Percentiles rank a stretch among this genome's conserved stretches.
Conservation (phyloP, 768 basidiomycete species). For the Piloderma croceum region DNA sequence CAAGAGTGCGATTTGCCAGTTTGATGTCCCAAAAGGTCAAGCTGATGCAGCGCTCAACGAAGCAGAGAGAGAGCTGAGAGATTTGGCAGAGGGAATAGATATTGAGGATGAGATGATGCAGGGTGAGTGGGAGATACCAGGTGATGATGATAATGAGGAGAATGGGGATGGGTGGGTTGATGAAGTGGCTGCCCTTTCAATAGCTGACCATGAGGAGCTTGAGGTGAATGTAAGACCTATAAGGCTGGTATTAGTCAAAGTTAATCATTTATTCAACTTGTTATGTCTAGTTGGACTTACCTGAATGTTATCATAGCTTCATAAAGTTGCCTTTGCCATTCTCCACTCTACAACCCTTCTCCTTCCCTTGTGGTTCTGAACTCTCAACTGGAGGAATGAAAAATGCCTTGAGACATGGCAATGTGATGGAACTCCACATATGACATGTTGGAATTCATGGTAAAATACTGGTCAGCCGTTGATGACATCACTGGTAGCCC, state of each 20-base stretch:
- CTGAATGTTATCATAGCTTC: slow-evolving; percentile 14
- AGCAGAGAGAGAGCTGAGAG: neutral
- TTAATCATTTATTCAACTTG: slow-evolving; percentile 8
- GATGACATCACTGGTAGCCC: slow-evolving; percentile 18
- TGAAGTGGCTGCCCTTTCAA: slow-evolving; percentile 7
- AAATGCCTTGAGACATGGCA: slow-evolving; percentile 19
- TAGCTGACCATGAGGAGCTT: slow-evolving; percentile 3
- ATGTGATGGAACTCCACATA: slow-evolving; percentile 24
- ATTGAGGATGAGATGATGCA: neutral
- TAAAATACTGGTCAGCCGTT: slow-evolving; percentile 17
- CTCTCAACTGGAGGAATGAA: neutral
- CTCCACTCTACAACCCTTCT: slow-evolving; percentile 16
- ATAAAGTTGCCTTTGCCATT: slow-evolving; percentile 12
- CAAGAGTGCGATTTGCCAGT: slow-evolving; percentile 15
- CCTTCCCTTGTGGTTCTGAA: slow-evolving; percentile 12
- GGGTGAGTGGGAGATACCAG: slow-evolving; percentile 1
- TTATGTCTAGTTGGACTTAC: slow-evolving; percentile 10
- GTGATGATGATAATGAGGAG: slow-evolving; percentile 6
- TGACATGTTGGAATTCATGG: slow-evolving; percentile 16
- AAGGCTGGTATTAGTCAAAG: slow-evolving; percentile 10
- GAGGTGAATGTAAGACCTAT: slow-evolving; percentile 7
- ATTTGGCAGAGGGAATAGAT: neutral
- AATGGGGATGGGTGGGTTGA: slow-evolving; percentile 13
- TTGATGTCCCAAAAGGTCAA: slow-evolving; percentile 24
- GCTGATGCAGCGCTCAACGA: slow-evolving; percentile 2